phyloP scores from a whole-genome alignment of 805 yeast species.

The Limtongia smithiae region DNA sequence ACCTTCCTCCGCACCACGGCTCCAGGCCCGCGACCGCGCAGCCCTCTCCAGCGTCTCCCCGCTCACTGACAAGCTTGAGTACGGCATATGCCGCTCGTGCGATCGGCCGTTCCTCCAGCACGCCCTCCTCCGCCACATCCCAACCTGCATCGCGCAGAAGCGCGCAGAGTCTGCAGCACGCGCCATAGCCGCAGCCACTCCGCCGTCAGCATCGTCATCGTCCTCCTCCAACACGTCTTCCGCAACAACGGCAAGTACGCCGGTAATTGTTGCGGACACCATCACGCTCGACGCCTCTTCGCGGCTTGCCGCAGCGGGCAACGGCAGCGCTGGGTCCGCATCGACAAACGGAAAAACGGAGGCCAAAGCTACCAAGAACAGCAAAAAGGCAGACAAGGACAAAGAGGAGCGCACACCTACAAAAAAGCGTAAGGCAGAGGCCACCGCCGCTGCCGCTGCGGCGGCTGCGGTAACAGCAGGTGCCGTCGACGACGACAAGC shows the following conservation, averaged over 20 bases:
- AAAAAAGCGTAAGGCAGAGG: slow-evolving; percentile 23
- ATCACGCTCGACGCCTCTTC: slow-evolving; percentile 12
- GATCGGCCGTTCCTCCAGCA: slow-evolving; percentile 45
- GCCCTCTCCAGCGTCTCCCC: slow-evolving; percentile 36
- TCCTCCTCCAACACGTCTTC: slow-evolving; percentile 24
- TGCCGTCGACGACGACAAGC: background rate
- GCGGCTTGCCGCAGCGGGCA: slow-evolving; percentile 14
- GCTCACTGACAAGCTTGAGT: slow-evolving; percentile 41
- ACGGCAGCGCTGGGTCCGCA: slow-evolving; percentile 9
- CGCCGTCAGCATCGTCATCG: background rate
- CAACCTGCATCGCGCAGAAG: slow-evolving; percentile 38
- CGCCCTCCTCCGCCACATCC: slow-evolving; percentile 42
- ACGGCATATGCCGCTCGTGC: slow-evolving; percentile 49
- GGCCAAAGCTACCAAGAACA: slow-evolving; percentile 19
- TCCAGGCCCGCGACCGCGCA: slow-evolving; percentile 16
- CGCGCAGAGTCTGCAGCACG: slow-evolving; percentile 25
- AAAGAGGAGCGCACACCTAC: slow-evolving; percentile 13
- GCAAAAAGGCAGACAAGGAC: slow-evolving; percentile 29
- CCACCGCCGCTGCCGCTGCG: slow-evolving; percentile 20
- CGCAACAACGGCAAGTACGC: slow-evolving; percentile 3
- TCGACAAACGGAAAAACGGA: slow-evolving; percentile 6
- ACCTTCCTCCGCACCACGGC: slow-evolving; percentile 21
- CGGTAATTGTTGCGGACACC: background rate
- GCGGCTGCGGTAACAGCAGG: background rate
- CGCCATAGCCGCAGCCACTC: background rate